These are phyloP conservation scores for Fragaria vesca DNA, from an alignment of 306 rosid genomes.

Conservation along the genomic window DNA sequence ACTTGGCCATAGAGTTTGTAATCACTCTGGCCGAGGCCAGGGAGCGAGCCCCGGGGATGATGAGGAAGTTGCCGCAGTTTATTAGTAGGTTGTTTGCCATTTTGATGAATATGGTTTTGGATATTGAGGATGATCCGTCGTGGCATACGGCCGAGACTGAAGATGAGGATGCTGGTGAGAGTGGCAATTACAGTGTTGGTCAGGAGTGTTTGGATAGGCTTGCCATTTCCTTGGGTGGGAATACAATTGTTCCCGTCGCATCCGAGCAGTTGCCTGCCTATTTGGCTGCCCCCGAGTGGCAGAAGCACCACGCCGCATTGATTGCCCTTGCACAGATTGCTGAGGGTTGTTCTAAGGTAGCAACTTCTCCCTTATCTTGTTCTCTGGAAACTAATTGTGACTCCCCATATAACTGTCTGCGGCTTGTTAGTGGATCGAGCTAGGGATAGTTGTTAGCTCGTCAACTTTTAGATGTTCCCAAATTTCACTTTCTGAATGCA, in stretches of 20 bases:
- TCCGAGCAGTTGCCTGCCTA: constrained; percentile 84
- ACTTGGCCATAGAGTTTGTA: constrained; percentile 91
- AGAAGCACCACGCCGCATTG: constrained; percentile 86
- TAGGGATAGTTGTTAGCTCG: not conserved
- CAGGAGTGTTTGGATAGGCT: constrained; percentile 95
- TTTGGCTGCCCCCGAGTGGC: constrained; percentile 93
- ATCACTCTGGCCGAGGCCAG: constrained; percentile 94
- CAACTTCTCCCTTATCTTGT: not conserved
- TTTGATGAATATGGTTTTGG: constrained; percentile 81
- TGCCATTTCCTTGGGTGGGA: constrained; percentile 93
- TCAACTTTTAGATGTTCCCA: not conserved
- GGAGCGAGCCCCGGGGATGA: constrained; percentile 95
- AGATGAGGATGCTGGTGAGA: constrained; percentile 91
- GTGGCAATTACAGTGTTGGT: constrained; percentile 84
- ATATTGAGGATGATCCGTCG: constrained; percentile 78
- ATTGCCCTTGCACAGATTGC: constrained; percentile 93
- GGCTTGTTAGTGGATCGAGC: not conserved
- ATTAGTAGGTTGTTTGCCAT: constrained; percentile 82
- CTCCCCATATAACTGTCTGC: not conserved
- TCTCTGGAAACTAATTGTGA: not conserved
- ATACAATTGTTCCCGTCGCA: constrained; percentile 91
- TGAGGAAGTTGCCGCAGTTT: constrained; percentile 95
- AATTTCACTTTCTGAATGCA: not conserved
- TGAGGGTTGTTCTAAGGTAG: constrained; percentile 90
- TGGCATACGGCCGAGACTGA: constrained; percentile 87